Conservation (phyloP, 805 yeast species). For the Hyphopichia homilentoma region DNA sequence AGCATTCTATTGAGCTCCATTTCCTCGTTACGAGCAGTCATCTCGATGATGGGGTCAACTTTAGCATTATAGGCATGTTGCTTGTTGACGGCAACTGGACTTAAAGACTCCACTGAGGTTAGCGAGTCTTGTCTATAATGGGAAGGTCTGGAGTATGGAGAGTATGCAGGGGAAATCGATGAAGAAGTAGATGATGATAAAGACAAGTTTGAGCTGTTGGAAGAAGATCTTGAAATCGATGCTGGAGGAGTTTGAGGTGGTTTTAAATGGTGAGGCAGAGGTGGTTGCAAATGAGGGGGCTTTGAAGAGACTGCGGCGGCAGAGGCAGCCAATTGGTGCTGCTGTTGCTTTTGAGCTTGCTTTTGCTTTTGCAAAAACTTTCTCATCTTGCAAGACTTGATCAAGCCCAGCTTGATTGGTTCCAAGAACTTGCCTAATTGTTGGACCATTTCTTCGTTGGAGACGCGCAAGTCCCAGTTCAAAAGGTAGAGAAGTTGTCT, state of each 20-base stretch:
- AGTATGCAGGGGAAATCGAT: conserved; percentile 2
- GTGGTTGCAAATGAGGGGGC: conserved; percentile 2
- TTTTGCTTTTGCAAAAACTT: conserved; percentile 24
- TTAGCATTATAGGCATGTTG: conserved; percentile 4
- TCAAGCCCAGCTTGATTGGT: conserved; percentile 45
- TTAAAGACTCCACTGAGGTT: conserved; percentile 3
- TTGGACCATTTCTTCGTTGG: conserved; percentile 39
- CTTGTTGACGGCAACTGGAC: conserved; percentile 1
- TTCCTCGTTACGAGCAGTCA: conserved; percentile 33
- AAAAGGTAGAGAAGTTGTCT: conserved; percentile 65
- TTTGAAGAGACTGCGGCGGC: conserved; percentile 5
- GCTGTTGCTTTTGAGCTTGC: conserved; percentile 9
- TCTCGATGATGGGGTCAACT: conserved; percentile 33
- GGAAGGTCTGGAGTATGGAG: background rate
- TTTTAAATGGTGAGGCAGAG: conserved; percentile 2
- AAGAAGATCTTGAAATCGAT: conserved; percentile 13
- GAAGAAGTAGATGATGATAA: conserved; percentile 8
- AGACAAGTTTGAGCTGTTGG: conserved; percentile 12
- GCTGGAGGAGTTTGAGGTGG: conserved; percentile 3
- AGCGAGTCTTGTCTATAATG: conserved; percentile 4
- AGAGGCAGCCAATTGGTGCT: conserved; percentile 6
- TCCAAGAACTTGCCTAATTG: conserved; percentile 45
- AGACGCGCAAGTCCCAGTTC: conserved; percentile 63
- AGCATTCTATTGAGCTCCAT: conserved; percentile 26
- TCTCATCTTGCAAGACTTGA: conserved; percentile 31